phyloP scores from a whole-genome alignment of 441 rosid species.

The Croton laevigatus region DNA sequence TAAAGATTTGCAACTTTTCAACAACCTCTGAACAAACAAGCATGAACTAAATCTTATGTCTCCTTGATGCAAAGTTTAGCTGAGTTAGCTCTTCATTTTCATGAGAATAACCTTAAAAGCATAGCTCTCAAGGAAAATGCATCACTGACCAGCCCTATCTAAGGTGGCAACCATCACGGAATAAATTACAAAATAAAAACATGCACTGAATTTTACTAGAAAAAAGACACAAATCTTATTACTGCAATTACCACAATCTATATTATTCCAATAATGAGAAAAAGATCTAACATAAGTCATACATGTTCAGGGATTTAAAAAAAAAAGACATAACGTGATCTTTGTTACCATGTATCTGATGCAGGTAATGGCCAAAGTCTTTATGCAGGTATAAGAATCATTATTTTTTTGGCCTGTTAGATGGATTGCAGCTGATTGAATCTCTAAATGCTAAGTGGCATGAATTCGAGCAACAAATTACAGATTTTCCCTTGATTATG shows the following conservation, averaged over 20 bases:
- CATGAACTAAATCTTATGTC: not conserved
- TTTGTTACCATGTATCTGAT: not conserved
- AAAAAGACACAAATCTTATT: not conserved
- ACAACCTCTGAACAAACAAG: not conserved
- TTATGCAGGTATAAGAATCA: not conserved
- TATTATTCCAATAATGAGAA: not conserved
- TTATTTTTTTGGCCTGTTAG: not conserved
- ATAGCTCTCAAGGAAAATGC: not conserved
- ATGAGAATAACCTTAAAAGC: not conserved
- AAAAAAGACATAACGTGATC: not conserved
- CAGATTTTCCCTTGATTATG: not conserved
- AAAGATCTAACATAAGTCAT: not conserved
- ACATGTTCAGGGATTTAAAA: not conserved
- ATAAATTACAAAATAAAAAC: not conserved
- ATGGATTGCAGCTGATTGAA: not conserved
- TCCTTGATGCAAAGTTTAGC: slow-evolving; percentile 2
- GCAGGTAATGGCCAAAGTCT: not conserved
- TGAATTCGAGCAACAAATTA: not conserved
- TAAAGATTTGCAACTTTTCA: not conserved
- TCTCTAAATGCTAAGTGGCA: not conserved
- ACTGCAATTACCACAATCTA: no score
- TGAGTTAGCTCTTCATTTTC: not conserved
- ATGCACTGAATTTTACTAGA: not conserved
- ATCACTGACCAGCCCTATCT: not conserved
- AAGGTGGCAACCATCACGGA: not conserved